Evolutionary conservation across 352 stramenopile species (phyloP).

Genomic region (Phytophthora niederhauseri): DNA sequence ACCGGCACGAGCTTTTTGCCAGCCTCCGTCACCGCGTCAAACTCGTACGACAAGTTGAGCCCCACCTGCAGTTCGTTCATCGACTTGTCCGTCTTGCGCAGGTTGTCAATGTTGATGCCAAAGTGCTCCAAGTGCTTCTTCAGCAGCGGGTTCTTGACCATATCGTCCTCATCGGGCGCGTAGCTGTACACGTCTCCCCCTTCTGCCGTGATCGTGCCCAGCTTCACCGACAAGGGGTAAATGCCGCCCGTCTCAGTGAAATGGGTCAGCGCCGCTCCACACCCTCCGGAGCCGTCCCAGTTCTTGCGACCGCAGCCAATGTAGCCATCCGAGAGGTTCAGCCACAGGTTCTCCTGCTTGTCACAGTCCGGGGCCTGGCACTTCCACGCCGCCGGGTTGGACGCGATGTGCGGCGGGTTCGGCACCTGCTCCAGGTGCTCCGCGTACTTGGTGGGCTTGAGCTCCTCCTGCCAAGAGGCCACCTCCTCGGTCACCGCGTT

Average conservation of each 20-base stretch:
- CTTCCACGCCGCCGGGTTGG: conserved; percentile 75
- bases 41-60: conserved; percentile 98
- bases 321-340: conserved; percentile 96
- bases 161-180: conserved; percentile 96
- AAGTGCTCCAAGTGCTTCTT: conserved; percentile 94
- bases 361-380: conserved; percentile 94
- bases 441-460: conserved; percentile 80
- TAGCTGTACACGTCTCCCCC: conserved; percentile 99
- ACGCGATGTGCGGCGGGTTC: conserved; percentile 65
- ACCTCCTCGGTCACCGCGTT: conserved; percentile 83
- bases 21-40: conserved; percentile 98
- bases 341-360: conserved; percentile 98
- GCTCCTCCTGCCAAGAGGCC: conserved; percentile 82
- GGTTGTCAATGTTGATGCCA: conserved; percentile 94
- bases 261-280: conserved; percentile 96
- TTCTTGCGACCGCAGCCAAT: conserved; percentile 92
- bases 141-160: conserved; percentile 97
- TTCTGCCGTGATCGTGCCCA: conserved; percentile 96
- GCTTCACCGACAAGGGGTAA: conserved; percentile 98
- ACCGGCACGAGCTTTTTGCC: conserved; percentile 93
- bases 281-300: conserved; percentile 97
- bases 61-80: conserved; percentile 98
- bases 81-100: conserved; percentile 99
- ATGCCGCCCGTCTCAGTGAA: conserved; percentile 93
- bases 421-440: conserved; percentile 73